Evolutionary conservation across 495 filamentous ascomycete genomes (phyloP).

Genomic region (Penicillium pulvis): DNA sequence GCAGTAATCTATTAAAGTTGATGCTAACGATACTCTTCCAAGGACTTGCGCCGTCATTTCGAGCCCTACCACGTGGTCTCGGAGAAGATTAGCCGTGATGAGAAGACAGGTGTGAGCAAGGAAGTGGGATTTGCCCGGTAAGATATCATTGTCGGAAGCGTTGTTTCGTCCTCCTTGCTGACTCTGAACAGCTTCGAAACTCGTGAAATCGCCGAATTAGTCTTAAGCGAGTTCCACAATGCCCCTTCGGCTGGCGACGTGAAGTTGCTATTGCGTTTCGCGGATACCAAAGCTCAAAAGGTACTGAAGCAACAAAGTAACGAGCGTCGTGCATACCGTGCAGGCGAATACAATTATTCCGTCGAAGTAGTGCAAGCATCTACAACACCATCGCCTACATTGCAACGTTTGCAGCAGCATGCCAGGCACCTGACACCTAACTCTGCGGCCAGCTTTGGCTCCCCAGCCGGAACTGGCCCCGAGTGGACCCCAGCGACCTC

Average conservation of each 20-base stretch:
- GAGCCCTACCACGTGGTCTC: constrained; percentile 81
- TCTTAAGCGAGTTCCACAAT: constrained; percentile 80
- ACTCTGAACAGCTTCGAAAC: constrained; percentile 69
- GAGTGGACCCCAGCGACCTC: constrained; percentile 54
- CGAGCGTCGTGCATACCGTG: constrained; percentile 87
- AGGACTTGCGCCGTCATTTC: constrained; percentile 58
- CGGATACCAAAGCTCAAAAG: constrained; percentile 95
- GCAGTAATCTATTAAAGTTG: background rate
- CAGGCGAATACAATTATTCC: constrained; percentile 86
- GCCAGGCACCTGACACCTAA: constrained; percentile 38
- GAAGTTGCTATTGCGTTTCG: constrained; percentile 90
- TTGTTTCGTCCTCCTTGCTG: background rate
- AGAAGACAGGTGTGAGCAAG: constrained; percentile 80
- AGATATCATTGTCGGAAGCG: constrained; percentile 15
- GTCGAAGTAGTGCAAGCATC: constrained; percentile 49
- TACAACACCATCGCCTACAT: constrained; percentile 39
- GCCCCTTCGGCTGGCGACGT: constrained; percentile 66
- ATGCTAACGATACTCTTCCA: constrained; percentile 16
- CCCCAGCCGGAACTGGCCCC: constrained; percentile 40
- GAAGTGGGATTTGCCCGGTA: constrained; percentile 97
- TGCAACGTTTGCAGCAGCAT: constrained; percentile 35
- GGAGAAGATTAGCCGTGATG: constrained; percentile 88
- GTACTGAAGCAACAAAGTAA: constrained; percentile 91
- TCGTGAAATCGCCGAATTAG: constrained; percentile 82
- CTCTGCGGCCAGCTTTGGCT: constrained; percentile 46